Percentiles rank a stretch among this genome's conserved stretches.
These are phyloP conservation scores for Luffa acutangula DNA, from an alignment of 306 rosid species.

Conservation along the genomic window DNA sequence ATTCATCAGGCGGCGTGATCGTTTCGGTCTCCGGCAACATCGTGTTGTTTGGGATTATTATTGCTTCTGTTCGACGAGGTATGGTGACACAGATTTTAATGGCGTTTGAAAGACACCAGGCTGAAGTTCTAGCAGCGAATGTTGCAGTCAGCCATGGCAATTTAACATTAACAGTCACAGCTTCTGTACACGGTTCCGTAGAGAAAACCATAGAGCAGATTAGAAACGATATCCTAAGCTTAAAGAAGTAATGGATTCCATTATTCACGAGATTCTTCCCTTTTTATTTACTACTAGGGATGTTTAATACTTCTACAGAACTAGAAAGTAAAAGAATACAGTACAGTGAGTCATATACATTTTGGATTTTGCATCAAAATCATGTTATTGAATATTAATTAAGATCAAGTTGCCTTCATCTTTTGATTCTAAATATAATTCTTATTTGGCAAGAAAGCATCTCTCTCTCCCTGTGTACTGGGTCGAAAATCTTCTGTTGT, in stretches of 20 bases:
- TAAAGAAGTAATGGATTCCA: not conserved
- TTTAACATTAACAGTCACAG: slow-evolving; percentile 15
- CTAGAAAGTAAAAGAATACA: not conserved
- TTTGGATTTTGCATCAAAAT: not conserved
- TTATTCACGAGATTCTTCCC: not conserved
- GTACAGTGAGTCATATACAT: not conserved
- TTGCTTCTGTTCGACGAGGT: slow-evolving; percentile 8
- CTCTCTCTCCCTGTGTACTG: not conserved
- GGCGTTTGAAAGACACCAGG: slow-evolving; percentile 14
- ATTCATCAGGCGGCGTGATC: slow-evolving; percentile 7
- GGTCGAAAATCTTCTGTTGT: not conserved
- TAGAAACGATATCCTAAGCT: slow-evolving; percentile 9
- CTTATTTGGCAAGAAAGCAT: not conserved
- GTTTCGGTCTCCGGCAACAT: slow-evolving; percentile 9
- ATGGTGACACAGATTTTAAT: slow-evolving; percentile 17
- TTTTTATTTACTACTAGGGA: not conserved
- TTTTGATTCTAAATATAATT: not conserved
- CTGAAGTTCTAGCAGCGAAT: slow-evolving; percentile 18
- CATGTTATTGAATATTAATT: not conserved
- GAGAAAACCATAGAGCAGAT: slow-evolving; percentile 9
- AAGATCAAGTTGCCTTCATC: not conserved
- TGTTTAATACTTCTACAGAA: not conserved
- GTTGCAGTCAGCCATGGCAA: slow-evolving; percentile 9
- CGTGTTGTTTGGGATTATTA: slow-evolving; percentile 17
- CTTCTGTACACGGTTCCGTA: slow-evolving; percentile 9